Evolutionary conservation across 2,329 filamentous ascomycete species (phyloP), one percentile per base, ranked within the genome.

Genomic region (Ophiosphaerella herpotricha): DNA sequence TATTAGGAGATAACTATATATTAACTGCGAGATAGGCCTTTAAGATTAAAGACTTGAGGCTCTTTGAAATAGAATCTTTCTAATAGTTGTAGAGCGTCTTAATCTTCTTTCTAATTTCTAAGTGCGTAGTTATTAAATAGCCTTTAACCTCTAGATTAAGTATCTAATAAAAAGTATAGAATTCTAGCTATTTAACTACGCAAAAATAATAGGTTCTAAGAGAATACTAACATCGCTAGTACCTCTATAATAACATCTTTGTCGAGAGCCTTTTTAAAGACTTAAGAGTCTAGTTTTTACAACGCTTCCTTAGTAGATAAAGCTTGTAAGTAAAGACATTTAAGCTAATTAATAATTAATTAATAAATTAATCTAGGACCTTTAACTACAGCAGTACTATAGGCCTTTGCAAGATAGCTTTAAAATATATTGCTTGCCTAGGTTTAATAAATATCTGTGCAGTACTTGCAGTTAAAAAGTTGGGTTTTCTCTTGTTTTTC

Each of bases 381-480:
- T 26, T 26, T 8, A 26, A 26, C 24, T 8, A 26, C 24, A 26
- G 24, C 24, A 8, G 8, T 26, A 8, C 24, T 8, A 26, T 26
- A 8, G 24, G 8, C 24, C 24, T 26, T 26, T 26, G 24, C 24
- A 26, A 26, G 24, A 26, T 23, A 13, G 16, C 16, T 43, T 43
- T 13, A 14, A 43, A 38, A 38, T 38, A 7, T 38, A 7, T 43
- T 43, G 26, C 40, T 43, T 43, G 26, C 40, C 40, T 43, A 12
- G 40, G 26, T 43, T 43, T 13, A 13, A 43, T 33, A 43, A 35
- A 32, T 13, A 43, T 43, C 31, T 26, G 40, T 43, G 31, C 26
- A 43, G 40, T 43, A 43, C 33, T 43, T 43, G 26, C 26, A 43
- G 33, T 43, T 33, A 26, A 43, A 43, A 43, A 43, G 40, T 43